Evolutionary conservation across 2,329 filamentous ascomycete genomes (phyloP).

Genomic region (Aureobasidium sp.): DNA sequence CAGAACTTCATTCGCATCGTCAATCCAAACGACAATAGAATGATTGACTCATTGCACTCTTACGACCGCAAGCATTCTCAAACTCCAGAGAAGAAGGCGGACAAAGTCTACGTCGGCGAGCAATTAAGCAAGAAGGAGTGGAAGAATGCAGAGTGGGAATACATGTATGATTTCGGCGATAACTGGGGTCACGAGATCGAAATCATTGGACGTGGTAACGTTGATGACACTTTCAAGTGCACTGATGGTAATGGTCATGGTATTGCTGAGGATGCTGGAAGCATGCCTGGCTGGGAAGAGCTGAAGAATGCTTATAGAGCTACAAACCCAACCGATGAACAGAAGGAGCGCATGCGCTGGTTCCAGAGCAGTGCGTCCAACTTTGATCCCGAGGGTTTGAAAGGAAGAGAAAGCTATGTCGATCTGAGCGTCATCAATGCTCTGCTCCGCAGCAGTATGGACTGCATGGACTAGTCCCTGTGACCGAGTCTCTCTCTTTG

Average conservation of each 20-base stretch:
- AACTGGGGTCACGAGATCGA: conserved; percentile 21
- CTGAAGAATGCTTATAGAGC: conserved; percentile 26
- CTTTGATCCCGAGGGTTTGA: conserved; percentile 19
- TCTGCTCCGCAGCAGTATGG: not conserved
- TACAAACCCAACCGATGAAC: conserved; percentile 17
- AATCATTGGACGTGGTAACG: conserved; percentile 16
- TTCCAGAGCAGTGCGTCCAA: conserved; percentile 22
- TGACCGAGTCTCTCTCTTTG: not conserved
- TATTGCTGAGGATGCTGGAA: conserved; percentile 26
- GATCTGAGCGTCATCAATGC: conserved; percentile 16
- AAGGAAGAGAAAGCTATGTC: conserved; percentile 17
- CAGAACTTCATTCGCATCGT: conserved; percentile 2
- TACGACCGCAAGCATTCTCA: conserved; percentile 14
- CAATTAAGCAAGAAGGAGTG: conserved; percentile 15
- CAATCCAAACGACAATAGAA: conserved; percentile 1
- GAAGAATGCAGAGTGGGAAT: conserved; percentile 14
- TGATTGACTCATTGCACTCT: conserved; percentile 13
- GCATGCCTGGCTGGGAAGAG: conserved; percentile 22
- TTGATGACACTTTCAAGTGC: conserved; percentile 17
- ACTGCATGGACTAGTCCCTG: not conserved
- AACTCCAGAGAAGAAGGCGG: conserved; percentile 15
- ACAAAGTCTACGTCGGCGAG: conserved; percentile 14
- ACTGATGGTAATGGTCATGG: conserved; percentile 22
- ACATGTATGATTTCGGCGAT: conserved; percentile 23
- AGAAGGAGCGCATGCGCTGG: conserved; percentile 23